A percentile compares a stretch with the other conserved stretches of the same genome.
phyloP scores from a whole-genome alignment of 306 rosid species.

The Medicago ruthenica region DNA sequence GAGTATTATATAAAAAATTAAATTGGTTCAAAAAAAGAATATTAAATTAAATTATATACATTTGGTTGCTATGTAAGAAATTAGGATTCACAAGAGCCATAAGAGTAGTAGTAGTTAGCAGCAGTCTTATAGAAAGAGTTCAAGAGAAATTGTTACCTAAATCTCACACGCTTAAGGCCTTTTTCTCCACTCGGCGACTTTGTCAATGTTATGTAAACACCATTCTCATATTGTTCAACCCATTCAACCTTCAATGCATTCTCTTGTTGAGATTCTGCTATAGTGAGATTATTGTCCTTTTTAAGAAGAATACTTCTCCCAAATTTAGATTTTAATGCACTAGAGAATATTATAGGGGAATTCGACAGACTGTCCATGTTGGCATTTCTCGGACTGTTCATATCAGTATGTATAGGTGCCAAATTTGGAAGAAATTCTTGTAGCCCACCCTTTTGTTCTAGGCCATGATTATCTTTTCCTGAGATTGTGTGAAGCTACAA shows the following conservation, averaged over 20 bases:
- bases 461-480: conserved; percentile 53
- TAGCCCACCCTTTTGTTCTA: conserved; percentile 50
- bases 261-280: conserved; percentile 48
- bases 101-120: too few relatives aligned
- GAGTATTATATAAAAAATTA: too few relatives aligned
- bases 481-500: conserved; percentile 73
- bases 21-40: too few relatives aligned
- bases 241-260: conserved; percentile 52
- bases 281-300: conserved; percentile 32
- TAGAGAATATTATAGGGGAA: conserved; percentile 67
- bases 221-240: conserved; percentile 76
- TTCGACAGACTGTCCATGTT: conserved; percentile 54
- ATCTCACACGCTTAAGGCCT: conserved; percentile 79
- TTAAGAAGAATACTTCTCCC: conserved; percentile 51
- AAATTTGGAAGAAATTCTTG: conserved; percentile 51
- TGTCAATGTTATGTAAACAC: conserved; percentile 75
- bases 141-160: conserved; percentile 58
- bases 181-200: conserved; percentile 67
- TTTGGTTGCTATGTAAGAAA: too few relatives aligned
- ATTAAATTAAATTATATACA: too few relatives aligned
- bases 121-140: background rate
- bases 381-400: conserved; percentile 48
- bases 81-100: too few relatives aligned
- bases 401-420: conserved; percentile 51
- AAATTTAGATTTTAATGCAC: conserved; percentile 58